Base-by-base conservation (phyloP, 2,329 filamentous ascomycete species). In the Venturia asperata region DNA sequence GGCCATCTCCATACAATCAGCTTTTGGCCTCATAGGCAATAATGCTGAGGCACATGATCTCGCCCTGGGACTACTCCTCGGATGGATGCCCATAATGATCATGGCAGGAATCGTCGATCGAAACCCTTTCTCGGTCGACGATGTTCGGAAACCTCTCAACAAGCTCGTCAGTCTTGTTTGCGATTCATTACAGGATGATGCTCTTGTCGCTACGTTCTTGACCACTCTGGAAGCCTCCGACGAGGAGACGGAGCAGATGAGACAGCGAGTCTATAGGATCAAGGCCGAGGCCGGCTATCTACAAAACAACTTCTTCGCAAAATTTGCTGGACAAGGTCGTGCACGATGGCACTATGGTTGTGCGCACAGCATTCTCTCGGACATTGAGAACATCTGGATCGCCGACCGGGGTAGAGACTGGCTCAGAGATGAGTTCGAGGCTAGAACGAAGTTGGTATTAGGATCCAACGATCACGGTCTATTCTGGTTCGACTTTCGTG, bases 31-130 rank as follows among this genome's bases (percentile, higher is more conserved):
- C 5, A 24, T 66, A 27, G 65, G 65, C 1, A 58, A 66, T 7
- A 66, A 66, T 62, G 63, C 65, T 15, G 37, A 41, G 47, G 65
- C 65, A 15, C 65, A 66, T 56, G 65, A 66, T 19, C 63, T 66
- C 19, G 63, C 63, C 34, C 24, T 66, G 21, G 65, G 65, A 15
- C 56, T 66, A 17, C 47, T 66, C 3, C 27, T 66, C 6, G 41
- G 42, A 7, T 66, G 65, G 65, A 43, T 66, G 21, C 65, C 65
- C 15, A 37, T 66, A 13, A 56, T 66, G n/a, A 64, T 66, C 15
- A 65, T 66, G 27, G 66, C 47, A 34, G 34, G 45, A 39, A 66
- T 66, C 39, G 63, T 66, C 11, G 65, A 66, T 56, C 65, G 65
- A 13, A 66, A 66, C 41, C 65, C 65, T n/a, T 30, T 62, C 5